phyloP scores from a whole-genome alignment of 805 yeast species.

The Nakazawaea molendinolei region DNA sequence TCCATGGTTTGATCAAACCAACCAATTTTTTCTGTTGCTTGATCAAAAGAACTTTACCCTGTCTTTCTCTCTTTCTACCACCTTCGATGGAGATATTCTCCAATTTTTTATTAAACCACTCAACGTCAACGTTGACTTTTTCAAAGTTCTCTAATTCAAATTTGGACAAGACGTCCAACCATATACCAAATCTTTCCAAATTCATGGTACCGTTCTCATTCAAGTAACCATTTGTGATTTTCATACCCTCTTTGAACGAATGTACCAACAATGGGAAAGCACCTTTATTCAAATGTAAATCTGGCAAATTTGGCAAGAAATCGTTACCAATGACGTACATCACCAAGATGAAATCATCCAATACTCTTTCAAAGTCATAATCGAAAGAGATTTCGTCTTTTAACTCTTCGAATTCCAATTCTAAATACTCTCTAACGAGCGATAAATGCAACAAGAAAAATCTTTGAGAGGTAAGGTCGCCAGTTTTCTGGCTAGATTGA shows the following conservation, averaged over 20 bases:
- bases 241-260: constrained; percentile 78
- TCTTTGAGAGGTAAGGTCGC: constrained; percentile 64
- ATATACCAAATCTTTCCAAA: constrained; percentile 58
- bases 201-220: constrained; percentile 80
- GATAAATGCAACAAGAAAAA: constrained; percentile 82
- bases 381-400: constrained; percentile 56
- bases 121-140: constrained; percentile 73
- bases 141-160: constrained; percentile 88
- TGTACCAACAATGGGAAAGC: constrained; percentile 91
- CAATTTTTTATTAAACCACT: constrained; percentile 84
- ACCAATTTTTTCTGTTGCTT: constrained; percentile 74
- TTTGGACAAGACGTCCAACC: constrained; percentile 69
- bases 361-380: constrained; percentile 78
- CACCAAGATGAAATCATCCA: constrained; percentile 89
- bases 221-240: constrained; percentile 73
- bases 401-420: constrained; percentile 74
- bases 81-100: constrained; percentile 73
- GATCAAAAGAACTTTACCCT: constrained; percentile 57
- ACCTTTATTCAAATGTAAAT: constrained; percentile 87
- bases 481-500: constrained; percentile 19
- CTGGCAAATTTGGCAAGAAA: constrained; percentile 95
- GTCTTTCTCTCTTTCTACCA: constrained; percentile 56
- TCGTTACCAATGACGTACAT: constrained; percentile 97
- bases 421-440: constrained; percentile 83
- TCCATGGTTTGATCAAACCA: constrained; percentile 48